A percentile compares a stretch with the other conserved stretches of the same genome.
These are phyloP conservation scores for Beverwykella pulmonaria DNA, from an alignment of 495 filamentous ascomycete species.

Conservation along the genomic window DNA sequence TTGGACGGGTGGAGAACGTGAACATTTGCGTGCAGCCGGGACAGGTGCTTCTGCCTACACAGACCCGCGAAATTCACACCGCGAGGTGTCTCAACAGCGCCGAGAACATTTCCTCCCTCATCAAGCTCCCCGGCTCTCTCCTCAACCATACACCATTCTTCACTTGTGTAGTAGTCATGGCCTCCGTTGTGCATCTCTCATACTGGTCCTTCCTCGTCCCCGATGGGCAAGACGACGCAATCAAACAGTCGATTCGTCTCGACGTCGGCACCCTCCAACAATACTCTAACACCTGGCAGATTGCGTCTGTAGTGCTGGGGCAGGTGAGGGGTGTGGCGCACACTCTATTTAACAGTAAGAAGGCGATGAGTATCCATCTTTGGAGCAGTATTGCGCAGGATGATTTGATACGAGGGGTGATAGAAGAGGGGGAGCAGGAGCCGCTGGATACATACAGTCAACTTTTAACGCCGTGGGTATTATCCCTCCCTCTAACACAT, in stretches of 20 bases:
- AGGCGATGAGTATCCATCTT: constrained; percentile 40
- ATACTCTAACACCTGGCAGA: constrained; percentile 74
- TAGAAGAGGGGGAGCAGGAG: constrained; percentile 33
- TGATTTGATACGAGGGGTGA: constrained; percentile 34
- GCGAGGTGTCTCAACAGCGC: constrained; percentile 79
- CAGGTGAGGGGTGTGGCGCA: constrained; percentile 75
- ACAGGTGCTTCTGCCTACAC: constrained; percentile 33
- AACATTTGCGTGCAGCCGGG: constrained; percentile 37
- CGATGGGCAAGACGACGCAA: constrained; percentile 66
- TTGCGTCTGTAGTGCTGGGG: constrained; percentile 69
- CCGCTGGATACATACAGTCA: constrained; percentile 30
- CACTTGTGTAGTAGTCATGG: constrained; percentile 72
- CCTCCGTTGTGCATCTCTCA: constrained; percentile 61
- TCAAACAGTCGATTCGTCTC: constrained; percentile 74
- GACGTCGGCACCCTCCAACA: constrained; percentile 82
- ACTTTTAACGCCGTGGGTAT: constrained; percentile 32
- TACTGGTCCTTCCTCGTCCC: constrained; percentile 70
- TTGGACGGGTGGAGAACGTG: constrained; percentile 38
- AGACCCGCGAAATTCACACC: constrained; percentile 58
- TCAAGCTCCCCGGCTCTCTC: constrained; percentile 73
- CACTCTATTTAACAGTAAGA: constrained; percentile 48
- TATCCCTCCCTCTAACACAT: not conserved
- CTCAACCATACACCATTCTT: constrained; percentile 85
- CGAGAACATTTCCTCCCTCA: constrained; percentile 73
- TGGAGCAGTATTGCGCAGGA: constrained; percentile 38